phyloP scores from a whole-genome alignment of 257 asterid genomes.

The Nyctanthes arbortristis region DNA sequence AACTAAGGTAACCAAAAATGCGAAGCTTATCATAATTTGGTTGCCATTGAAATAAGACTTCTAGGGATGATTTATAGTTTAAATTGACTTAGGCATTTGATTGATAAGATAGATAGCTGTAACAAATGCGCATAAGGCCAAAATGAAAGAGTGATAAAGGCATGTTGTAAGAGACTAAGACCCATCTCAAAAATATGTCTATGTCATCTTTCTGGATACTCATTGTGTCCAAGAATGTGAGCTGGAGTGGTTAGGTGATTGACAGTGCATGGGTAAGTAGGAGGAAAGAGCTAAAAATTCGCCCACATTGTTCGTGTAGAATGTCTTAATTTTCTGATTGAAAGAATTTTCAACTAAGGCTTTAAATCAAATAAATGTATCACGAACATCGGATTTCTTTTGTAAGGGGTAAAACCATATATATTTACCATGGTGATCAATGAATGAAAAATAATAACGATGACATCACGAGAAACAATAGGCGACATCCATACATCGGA shows the following conservation, averaged over 20 bases:
- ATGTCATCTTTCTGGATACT: background rate
- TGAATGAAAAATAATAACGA: too few relatives aligned
- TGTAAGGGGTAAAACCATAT: too few relatives aligned
- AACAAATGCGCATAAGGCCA: background rate
- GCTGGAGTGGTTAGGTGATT: background rate
- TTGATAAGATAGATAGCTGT: background rate
- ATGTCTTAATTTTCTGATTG: too few relatives aligned
- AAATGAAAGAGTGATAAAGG: background rate
- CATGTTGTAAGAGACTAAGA: background rate
- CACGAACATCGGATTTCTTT: too few relatives aligned
- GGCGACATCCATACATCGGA: too few relatives aligned
- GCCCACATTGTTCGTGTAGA: background rate
- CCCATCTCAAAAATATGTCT: background rate
- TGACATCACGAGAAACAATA: too few relatives aligned
- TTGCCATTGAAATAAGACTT: background rate
- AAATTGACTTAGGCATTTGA: background rate
- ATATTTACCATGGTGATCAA: too few relatives aligned
- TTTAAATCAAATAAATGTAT: too few relatives aligned
- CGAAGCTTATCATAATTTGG: background rate
- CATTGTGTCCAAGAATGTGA: background rate
- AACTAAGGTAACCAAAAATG: too few relatives aligned
- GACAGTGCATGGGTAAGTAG: background rate
- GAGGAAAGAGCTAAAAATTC: background rate
- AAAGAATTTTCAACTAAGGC: too few relatives aligned
- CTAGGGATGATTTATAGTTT: background rate